A percentile compares a stretch with the other conserved stretches of the same genome.
Conservation (phyloP, 768 basidiomycete genomes). For the Boletus tylopilopsis region DNA sequence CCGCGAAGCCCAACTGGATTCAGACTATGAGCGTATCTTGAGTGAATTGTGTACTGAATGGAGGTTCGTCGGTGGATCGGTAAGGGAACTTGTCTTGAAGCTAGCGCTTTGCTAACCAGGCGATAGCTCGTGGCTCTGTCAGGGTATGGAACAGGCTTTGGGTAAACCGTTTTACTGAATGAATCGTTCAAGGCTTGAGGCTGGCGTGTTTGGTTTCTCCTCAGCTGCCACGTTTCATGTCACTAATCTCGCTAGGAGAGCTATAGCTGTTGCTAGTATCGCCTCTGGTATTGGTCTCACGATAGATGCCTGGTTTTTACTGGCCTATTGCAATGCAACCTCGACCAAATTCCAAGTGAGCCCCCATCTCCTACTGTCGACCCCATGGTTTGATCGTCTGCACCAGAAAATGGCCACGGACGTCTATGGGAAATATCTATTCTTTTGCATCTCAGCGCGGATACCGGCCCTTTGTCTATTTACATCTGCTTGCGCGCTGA, state of each 20-base stretch:
- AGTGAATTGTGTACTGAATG: conserved; percentile 54
- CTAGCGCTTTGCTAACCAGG: background rate
- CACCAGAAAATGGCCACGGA: conserved; percentile 40
- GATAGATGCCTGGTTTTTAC: conserved; percentile 61
- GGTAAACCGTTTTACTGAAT: conserved; percentile 1
- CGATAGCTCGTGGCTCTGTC: conserved; percentile 55
- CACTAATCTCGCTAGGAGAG: conserved; percentile 41
- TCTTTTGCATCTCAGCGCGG: conserved; percentile 65
- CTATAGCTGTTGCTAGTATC: conserved; percentile 56
- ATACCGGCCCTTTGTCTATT: conserved; percentile 55
- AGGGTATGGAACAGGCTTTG: conserved; percentile 37
- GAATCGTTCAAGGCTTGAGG: conserved; percentile 33
- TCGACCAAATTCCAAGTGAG: conserved; percentile 52
- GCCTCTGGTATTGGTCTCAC: conserved; percentile 64
- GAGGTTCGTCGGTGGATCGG: conserved; percentile 61
- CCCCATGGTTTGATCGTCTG: too few species aligned
- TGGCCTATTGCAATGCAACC: conserved; percentile 56
- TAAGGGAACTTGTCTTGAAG: conserved; percentile 26
- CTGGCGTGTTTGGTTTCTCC: conserved; percentile 63
- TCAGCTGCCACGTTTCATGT: conserved; percentile 50
- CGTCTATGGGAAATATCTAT: conserved; percentile 57
- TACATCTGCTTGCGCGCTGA: conserved; percentile 51
- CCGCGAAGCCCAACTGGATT: conserved; percentile 35
- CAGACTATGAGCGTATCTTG: conserved; percentile 50
- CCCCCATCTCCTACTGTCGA: conserved; percentile 1